These are phyloP conservation scores for Ophiosphaerella narmari DNA, from an alignment of 2,329 filamentous ascomycete genomes.

Conservation along the genomic window DNA sequence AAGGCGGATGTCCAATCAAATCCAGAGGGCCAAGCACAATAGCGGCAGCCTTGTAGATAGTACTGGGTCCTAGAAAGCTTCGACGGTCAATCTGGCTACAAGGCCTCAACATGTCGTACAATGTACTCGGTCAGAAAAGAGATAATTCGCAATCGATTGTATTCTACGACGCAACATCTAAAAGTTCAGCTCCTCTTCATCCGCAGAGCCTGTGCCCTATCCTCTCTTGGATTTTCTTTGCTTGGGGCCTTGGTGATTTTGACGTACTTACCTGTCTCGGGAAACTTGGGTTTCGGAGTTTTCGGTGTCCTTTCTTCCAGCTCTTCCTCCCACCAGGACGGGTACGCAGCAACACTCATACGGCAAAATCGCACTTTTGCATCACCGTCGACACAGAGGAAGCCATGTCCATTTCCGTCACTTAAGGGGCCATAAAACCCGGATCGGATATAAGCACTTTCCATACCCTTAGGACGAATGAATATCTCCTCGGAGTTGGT, in stretches of 20 bases:
- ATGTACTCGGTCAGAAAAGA: too few relatives aligned
- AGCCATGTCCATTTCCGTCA: slow-evolving; percentile 8
- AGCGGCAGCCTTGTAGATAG: too few relatives aligned
- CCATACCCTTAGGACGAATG: slow-evolving; percentile 16
- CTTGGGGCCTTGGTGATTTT: slow-evolving; percentile 16
- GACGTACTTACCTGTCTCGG: slow-evolving; percentile 24
- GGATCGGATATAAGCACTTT: slow-evolving; percentile 5
- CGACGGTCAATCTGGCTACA: too few relatives aligned
- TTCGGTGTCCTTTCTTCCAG: background rate
- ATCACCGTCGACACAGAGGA: slow-evolving; percentile 31
- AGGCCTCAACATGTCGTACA: too few relatives aligned
- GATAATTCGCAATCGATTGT: too few relatives aligned
- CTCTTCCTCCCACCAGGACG: slow-evolving; percentile 24
- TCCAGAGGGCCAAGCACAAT: too few relatives aligned
- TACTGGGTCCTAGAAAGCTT: too few relatives aligned
- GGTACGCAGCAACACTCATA: slow-evolving; percentile 4
- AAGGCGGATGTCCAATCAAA: too few relatives aligned
- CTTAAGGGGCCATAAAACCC: slow-evolving; percentile 20
- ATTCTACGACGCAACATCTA: slow-evolving; percentile 8
- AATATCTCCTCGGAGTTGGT: slow-evolving; percentile 36
- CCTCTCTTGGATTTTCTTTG: background rate
- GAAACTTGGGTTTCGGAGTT: slow-evolving; percentile 7
- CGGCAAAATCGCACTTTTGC: slow-evolving; percentile 29
- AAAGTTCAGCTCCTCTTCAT: slow-evolving; percentile 10
- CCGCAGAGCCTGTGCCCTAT: background rate